Percentiles rank a stretch among this genome's conserved stretches.
These are phyloP conservation scores for Penicillium decumbens DNA, from an alignment of 2,329 filamentous ascomycete species.

Conservation along the genomic window DNA sequence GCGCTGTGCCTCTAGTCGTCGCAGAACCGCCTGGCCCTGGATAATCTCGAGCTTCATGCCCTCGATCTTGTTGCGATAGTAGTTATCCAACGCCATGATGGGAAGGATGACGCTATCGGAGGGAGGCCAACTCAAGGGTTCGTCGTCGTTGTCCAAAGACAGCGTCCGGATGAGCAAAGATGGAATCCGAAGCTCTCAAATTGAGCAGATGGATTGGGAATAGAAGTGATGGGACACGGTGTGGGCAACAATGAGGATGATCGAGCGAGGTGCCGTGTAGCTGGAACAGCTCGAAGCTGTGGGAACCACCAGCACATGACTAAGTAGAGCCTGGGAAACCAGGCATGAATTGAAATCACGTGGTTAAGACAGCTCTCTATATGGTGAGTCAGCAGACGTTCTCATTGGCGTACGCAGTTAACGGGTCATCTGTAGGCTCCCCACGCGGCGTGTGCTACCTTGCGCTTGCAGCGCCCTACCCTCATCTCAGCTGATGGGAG, in stretches of 20 bases:
- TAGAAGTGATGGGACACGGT: neutral
- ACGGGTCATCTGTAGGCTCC: constrained; percentile 20
- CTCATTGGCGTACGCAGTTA: constrained; percentile 16
- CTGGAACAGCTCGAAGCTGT: constrained; percentile 16
- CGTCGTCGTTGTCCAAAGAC: neutral
- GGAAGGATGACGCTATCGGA: constrained; percentile 23
- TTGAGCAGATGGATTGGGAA: neutral
- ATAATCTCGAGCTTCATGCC: constrained; percentile 99
- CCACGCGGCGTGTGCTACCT: constrained; percentile 15
- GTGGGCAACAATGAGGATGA: constrained; percentile 9
- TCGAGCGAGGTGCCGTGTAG: constrained; percentile 6
- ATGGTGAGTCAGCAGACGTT: constrained; percentile 10
- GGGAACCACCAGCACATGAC: constrained; percentile 15
- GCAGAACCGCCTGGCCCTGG: constrained; percentile 91
- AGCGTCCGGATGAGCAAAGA: neutral
- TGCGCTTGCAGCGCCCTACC: constrained; percentile 9
- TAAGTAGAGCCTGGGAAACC: constrained; percentile 1
- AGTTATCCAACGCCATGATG: constrained; percentile 95
- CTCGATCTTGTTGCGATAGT: constrained; percentile 99
- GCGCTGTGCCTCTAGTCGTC: constrained; percentile 91
- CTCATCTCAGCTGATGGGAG: constrained; percentile 17
- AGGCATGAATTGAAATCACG: constrained; percentile 10
- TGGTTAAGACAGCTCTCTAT: constrained; percentile 11
- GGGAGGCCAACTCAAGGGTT: constrained; percentile 6
- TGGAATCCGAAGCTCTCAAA: neutral